Percentiles rank a stretch among this genome's conserved stretches.
Evolutionary conservation across 2,329 filamentous ascomycete species (phyloP).

Genomic region (Erysiphe neolycopersici): DNA sequence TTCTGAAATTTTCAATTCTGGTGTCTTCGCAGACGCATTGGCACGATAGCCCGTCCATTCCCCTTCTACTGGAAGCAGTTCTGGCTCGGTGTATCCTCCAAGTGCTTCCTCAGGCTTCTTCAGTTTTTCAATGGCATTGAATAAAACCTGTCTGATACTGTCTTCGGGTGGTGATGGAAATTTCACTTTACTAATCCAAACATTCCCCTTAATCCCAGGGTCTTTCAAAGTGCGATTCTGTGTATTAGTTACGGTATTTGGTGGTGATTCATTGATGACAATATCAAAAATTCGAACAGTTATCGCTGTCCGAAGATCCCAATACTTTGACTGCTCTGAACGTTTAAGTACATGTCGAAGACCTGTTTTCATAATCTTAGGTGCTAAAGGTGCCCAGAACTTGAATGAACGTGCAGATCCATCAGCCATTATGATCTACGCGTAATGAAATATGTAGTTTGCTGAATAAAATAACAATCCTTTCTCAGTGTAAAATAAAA

Average conservation of each 20-base stretch:
- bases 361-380: conserved; percentile 33
- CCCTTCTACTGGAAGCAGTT: conserved; percentile 30
- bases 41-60: conserved; percentile 53
- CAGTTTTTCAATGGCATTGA: conserved; percentile 29
- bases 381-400: conserved; percentile 20
- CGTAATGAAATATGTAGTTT: too few species aligned
- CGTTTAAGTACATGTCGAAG: conserved; percentile 36
- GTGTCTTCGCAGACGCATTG: conserved; percentile 21
- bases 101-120: conserved; percentile 13
- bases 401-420: neutral
- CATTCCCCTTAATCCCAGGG: conserved; percentile 43
- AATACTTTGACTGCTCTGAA: conserved; percentile 45
- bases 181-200: conserved; percentile 55
- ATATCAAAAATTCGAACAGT: conserved; percentile 45
- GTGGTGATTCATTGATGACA: conserved; percentile 19
- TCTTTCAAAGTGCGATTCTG: conserved; percentile 38
- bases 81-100: conserved; percentile 21
- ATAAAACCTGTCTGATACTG: conserved; percentile 28
- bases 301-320: conserved; percentile 52
- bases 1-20: conserved; percentile 30
- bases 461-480: too few species aligned
- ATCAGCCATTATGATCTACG: too few species aligned
- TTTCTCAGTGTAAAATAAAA: too few species aligned
- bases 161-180: conserved; percentile 29
- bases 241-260: conserved; percentile 23